Evolutionary conservation across 768 basidiomycete species (phyloP), one percentile per base, ranked within the genome.

Genomic region (Roridomyces roridus): DNA sequence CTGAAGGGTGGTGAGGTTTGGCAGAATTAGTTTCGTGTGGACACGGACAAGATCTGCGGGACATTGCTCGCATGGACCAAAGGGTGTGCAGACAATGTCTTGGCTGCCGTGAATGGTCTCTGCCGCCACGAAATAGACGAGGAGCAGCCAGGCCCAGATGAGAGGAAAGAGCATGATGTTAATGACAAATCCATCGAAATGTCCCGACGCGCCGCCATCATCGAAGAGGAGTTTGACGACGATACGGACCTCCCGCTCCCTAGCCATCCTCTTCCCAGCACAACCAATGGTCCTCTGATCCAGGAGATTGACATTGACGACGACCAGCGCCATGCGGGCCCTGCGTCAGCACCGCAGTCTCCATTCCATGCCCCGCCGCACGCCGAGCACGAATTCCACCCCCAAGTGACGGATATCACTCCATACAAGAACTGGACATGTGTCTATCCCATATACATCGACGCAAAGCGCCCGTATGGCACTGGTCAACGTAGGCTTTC

Each of bases 391-490:
- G 70, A 68, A 72, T 76, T 17, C 31, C 3, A 15, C 11, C 31
- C 31, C 7, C 2, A 10, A 34, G 77, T 88, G 58, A 86, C 84
- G 18, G 91, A 93, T 67, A 86, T 88, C 67, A 90, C 89, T 31
- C 91, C 91, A 24, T 93, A 92, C 69, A 92, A 93, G 79, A 84
- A 81, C 66, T 97, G 96, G 96, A 89, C 93, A 41, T 92, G 92
- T 65, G 86, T 98, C 68, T 99, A 98, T 71, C 96, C 96, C 6
- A 91, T 98, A 67, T 98, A 98, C 73, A 85, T 98, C 53, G 96
- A 98, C 73, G 95, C 96, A 31, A 97, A 98, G 70, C 88, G 89
- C 2, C 87, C 95, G 0, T 91, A 92, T 71, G 86, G 86, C 4
- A 88, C 83, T 6, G 94, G 94, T 18, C 85, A 90, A 63, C 86